phyloP scores from a whole-genome alignment of 306 rosid species.

The Cercis canadensis region DNA sequence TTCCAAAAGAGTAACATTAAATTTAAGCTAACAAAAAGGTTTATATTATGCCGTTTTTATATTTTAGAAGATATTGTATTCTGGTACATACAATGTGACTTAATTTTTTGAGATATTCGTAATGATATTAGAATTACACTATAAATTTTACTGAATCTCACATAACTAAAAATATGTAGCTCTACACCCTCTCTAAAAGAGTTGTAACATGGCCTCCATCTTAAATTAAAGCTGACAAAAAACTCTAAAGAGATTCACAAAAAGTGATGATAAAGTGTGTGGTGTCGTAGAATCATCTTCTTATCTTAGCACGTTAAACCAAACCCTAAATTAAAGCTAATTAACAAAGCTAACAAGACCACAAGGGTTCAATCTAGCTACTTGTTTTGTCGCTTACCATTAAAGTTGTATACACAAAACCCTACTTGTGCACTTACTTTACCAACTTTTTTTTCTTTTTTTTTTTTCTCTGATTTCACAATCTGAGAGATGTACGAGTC shows the following conservation, averaged over 20 bases:
- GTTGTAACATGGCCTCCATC: too few relatives aligned
- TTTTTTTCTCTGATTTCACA: neutral
- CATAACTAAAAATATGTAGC: too few relatives aligned
- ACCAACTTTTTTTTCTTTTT: neutral
- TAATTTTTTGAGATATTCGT: too few relatives aligned
- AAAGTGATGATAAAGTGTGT: neutral
- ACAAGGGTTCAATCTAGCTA: neutral
- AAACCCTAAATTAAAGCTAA: neutral
- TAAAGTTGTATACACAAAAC: neutral
- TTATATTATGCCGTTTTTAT: too few relatives aligned
- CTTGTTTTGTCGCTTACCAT: neutral
- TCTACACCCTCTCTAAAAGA: too few relatives aligned
- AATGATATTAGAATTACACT: too few relatives aligned
- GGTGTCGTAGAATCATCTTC: neutral
- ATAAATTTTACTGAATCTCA: too few relatives aligned
- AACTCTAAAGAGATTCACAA: neutral
- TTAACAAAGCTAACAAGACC: neutral
- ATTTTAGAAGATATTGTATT: too few relatives aligned
- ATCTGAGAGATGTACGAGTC: neutral
- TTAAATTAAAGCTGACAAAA: neutral
- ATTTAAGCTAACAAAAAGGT: neutral
- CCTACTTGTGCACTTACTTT: neutral
- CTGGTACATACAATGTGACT: too few relatives aligned
- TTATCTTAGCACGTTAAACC: neutral
- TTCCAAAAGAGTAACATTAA: neutral